Evolutionary conservation across 768 basidiomycete species (phyloP), one percentile per base, ranked within the genome.

Genomic region (Boletus reticuloceps): DNA sequence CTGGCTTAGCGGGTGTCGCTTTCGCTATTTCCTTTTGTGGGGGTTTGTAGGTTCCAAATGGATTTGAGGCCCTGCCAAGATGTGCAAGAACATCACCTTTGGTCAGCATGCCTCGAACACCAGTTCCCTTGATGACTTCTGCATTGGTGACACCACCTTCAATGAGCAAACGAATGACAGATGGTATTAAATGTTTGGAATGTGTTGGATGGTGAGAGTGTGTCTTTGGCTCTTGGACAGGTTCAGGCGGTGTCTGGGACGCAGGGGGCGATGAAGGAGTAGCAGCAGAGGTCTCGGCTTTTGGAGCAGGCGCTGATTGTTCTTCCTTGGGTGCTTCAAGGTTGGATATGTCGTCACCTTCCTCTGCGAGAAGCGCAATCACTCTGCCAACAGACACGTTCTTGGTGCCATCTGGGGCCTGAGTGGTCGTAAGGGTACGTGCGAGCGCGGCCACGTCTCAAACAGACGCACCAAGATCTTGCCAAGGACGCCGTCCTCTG

Each of bases 291-390:
- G 60, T 16, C 63, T 59, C 36, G 69, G 49, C 13, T 69, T 44
- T 47, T 64, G 59, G 43, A 2, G 67, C 7, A 14, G 54, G 29
- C 4, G 40, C 14, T 12, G 62, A 31, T 36, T 61, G 37, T 25
- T 70, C 74, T 38, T 80, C 75, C 45, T 74, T 72, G 5, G 90
- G 86, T 17, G 75, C 70, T 64, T 92, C 80, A 43, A 98, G 82
- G 66, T 88, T 86, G 50, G 94, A 85, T 55, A 98, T 85, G 71
- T 98, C 91, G 72, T 99, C 96, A 9, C 96, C 96, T 71, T 95
- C 91, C 68, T 99, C 95, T 27, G 93, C 95, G 9, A 98, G 81
- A 41, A 99, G 77, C 3, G 94, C 96, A 63, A 99, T 98, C 20
- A 87, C 71, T 69, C 86, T 86, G 44, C 97, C 97, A 43, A 98